phyloP scores from a whole-genome alignment of 1,284 basidiomycete genomes.

The Tylopilus sp. region DNA sequence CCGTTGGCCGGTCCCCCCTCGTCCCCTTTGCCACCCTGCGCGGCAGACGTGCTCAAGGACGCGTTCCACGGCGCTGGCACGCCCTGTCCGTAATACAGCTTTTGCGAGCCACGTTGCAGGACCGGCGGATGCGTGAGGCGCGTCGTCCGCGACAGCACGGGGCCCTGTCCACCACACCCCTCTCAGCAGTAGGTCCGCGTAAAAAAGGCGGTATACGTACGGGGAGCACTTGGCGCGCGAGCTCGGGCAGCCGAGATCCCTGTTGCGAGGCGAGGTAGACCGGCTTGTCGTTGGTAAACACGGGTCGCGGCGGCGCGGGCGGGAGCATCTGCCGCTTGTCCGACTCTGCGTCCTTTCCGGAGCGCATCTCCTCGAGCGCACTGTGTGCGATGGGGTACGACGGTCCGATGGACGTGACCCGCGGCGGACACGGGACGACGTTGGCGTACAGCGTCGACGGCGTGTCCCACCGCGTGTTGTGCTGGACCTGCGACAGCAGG shows the following conservation, averaged over 20 bases:
- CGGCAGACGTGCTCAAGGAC: conserved; percentile 32
- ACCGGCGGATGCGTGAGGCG: conserved; percentile 63
- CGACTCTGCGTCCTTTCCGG: conserved; percentile 27
- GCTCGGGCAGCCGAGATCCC: conserved; percentile 51
- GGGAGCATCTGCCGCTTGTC: conserved; percentile 54
- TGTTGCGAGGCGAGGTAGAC: conserved; percentile 35
- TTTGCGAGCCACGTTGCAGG: conserved; percentile 54
- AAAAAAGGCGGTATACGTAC: conserved; percentile 41
- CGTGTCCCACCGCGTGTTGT: conserved; percentile 62
- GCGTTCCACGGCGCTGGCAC: conserved; percentile 68
- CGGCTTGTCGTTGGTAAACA: conserved; percentile 48
- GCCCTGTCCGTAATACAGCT: conserved; percentile 60
- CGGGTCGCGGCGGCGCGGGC: conserved; percentile 48
- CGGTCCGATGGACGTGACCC: conserved; percentile 39
- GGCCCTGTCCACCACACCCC: conserved; percentile 19
- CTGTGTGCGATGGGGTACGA: conserved; percentile 31
- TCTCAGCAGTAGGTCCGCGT: not conserved
- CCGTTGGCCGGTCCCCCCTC: conserved; percentile 31
- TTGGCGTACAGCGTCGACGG: conserved; percentile 62
- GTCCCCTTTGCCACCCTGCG: conserved; percentile 28
- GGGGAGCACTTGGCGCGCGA: conserved; percentile 60
- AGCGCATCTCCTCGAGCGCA: conserved; percentile 22
- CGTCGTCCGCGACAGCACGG: conserved; percentile 58
- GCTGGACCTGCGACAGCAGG: conserved; percentile 55
- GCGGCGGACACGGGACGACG: conserved; percentile 51